These are phyloP conservation scores for Pseudofabraea citricarpa DNA, from an alignment of 2,329 filamentous ascomycete genomes.

Conservation along the genomic window DNA sequence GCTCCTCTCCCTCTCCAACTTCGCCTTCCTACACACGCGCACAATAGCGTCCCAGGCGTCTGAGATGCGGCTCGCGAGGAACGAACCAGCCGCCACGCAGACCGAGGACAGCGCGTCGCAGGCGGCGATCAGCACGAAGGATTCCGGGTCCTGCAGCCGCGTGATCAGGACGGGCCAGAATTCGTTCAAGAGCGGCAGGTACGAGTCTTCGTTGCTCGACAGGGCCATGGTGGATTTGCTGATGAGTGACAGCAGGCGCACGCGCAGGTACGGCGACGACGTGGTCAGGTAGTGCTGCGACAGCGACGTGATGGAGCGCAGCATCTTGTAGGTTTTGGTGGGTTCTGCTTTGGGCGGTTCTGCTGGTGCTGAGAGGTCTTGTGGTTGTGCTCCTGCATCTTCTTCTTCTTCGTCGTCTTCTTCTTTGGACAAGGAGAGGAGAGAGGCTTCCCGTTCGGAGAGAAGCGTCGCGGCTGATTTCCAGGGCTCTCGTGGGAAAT, in stretches of 20 bases:
- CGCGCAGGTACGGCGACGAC: slow-evolving; percentile 71
- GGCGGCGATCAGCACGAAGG: slow-evolving; percentile 65
- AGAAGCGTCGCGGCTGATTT: slow-evolving; percentile 32
- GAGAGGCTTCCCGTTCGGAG: slow-evolving; percentile 23
- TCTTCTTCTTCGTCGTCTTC: slow-evolving; percentile 30
- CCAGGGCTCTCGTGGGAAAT: slow-evolving; percentile 29
- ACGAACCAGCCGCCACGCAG: slow-evolving; percentile 71
- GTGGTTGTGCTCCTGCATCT: slow-evolving; percentile 22
- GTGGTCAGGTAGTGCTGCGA: slow-evolving; percentile 91
- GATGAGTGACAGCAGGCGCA: slow-evolving; percentile 73
- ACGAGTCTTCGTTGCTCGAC: slow-evolving; percentile 71
- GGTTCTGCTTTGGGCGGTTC: no score
- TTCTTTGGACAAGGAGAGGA: slow-evolving; percentile 14
- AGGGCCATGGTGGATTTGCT: slow-evolving; percentile 68
- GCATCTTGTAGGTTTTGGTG: slow-evolving; percentile 73
- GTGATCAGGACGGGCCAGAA: slow-evolving; percentile 79
- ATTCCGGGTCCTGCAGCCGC: slow-evolving; percentile 62
- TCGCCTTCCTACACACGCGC: slow-evolving; percentile 39
- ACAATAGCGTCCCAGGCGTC: slow-evolving; percentile 63
- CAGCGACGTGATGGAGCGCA: slow-evolving; percentile 75
- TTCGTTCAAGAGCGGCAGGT: slow-evolving; percentile 83
- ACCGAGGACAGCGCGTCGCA: slow-evolving; percentile 64
- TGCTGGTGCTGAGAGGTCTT: slow-evolving; percentile 47
- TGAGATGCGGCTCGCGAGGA: slow-evolving; percentile 71
- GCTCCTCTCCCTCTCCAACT: slow-evolving; percentile 33